Conservation (phyloP, 345 rosid genomes). For the Leavenworthia alabamica region DNA sequence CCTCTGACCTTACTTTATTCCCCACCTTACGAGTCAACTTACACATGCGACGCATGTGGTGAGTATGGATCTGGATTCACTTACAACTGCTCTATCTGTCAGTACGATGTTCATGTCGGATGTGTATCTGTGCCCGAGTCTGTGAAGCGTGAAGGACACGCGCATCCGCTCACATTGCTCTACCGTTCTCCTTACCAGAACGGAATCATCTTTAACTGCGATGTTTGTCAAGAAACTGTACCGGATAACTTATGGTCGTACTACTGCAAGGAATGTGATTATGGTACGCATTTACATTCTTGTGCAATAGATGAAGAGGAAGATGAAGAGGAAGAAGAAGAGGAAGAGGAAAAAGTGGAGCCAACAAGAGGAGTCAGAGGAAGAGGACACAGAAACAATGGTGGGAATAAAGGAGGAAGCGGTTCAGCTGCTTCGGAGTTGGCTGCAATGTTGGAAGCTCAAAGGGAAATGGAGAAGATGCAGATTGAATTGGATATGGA, state of each 20-base stretch:
- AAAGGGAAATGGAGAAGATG: slow-evolving; percentile 31
- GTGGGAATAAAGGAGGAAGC: slow-evolving; percentile 17
- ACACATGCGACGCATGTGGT: slow-evolving; percentile 11
- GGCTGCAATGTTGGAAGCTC: slow-evolving; percentile 27
- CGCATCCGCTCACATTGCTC: slow-evolving; percentile 11
- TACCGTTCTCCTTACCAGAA: slow-evolving; percentile 18
- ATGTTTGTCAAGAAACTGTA: slow-evolving; percentile 12
- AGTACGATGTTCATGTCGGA: too few relatives aligned
- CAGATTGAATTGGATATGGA: slow-evolving; percentile 24
- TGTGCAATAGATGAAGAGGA: slow-evolving; percentile 23
- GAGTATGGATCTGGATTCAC: too few relatives aligned
- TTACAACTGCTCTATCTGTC: too few relatives aligned
- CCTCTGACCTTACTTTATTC: slow-evolving; percentile 22
- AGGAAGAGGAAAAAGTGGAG: slow-evolving; percentile 2
- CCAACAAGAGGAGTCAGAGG: background rate
- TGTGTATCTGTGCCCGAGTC: too few relatives aligned
- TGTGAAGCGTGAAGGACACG: slow-evolving; percentile 25
- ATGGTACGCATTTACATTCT: too few relatives aligned
- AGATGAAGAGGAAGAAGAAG: slow-evolving; percentile 19
- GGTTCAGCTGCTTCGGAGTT: slow-evolving; percentile 22
- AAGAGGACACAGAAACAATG: background rate
- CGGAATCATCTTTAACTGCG: slow-evolving; percentile 3
- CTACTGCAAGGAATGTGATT: too few relatives aligned
- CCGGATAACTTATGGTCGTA: slow-evolving; percentile 23
- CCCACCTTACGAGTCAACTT: slow-evolving; percentile 19